Percentiles rank a stretch among this genome's conserved stretches.
These are phyloP conservation scores for Rhizopogon vulgaris DNA, from an alignment of 768 basidiomycete genomes.

Conservation along the genomic window DNA sequence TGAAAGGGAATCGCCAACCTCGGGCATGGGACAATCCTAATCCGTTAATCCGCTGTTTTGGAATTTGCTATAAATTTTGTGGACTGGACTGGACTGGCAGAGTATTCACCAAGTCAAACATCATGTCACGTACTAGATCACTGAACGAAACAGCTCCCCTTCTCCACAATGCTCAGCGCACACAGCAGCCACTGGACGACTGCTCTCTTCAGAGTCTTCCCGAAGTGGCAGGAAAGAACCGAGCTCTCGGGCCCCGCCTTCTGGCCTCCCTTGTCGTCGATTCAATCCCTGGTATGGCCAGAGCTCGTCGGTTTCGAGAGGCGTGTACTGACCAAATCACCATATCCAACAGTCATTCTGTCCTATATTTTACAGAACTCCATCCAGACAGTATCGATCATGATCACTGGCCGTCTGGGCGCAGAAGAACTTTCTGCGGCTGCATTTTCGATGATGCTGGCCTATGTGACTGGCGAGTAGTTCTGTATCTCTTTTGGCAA, in stretches of 20 bases:
- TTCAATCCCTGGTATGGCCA: constrained; percentile 48
- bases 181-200: constrained; percentile 5
- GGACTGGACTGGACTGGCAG: not conserved
- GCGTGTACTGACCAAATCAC: not conserved
- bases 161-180: constrained; percentile 4
- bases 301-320: not conserved
- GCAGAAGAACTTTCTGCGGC: constrained; percentile 65
- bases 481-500: constrained; percentile 16
- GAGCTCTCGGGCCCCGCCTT: constrained; percentile 25
- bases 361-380: constrained; percentile 74
- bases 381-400: constrained; percentile 57
- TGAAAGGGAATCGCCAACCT: constrained; percentile 2
- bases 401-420: constrained; percentile 63
- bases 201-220: constrained; percentile 11
- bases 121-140: constrained; percentile 11
- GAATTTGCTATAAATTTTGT: constrained; percentile 13
- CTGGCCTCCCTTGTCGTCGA: constrained; percentile 46
- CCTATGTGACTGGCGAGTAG: constrained; percentile 72
- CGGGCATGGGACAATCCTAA: constrained; percentile 3
- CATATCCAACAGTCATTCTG: constrained; percentile 43
- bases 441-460: constrained; percentile 72
- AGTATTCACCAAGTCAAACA: not conserved
- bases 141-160: constrained; percentile 30
- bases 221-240: constrained; percentile 24
- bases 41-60: constrained; percentile 8